These are phyloP conservation scores for Scedosporium aurantiacum DNA, from an alignment of 2,329 filamentous ascomycete genomes.

Conservation along the genomic window DNA sequence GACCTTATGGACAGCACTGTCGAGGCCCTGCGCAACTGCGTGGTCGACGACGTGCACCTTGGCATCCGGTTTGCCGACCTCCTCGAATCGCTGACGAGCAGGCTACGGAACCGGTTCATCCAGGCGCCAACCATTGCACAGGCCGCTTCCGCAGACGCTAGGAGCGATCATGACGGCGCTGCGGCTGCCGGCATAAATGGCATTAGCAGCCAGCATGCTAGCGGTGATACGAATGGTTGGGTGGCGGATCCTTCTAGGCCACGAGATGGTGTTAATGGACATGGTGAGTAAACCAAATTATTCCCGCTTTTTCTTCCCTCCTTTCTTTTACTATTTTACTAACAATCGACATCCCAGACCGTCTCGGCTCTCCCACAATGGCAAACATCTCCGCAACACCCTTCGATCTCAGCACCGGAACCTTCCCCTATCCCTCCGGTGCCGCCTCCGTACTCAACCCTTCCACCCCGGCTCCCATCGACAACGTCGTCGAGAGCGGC, in stretches of 20 bases:
- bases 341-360: constrained; percentile 22
- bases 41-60: constrained; percentile 76
- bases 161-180: constrained; percentile 26
- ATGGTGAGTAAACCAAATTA: constrained; percentile 21
- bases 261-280: constrained; percentile 27
- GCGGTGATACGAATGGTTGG: constrained; percentile 12
- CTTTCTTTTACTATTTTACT: constrained; percentile 6
- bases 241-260: constrained; percentile 26
- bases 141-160: constrained; percentile 25
- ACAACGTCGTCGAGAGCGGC: constrained; percentile 5
- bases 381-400: constrained; percentile 51
- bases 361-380: constrained; percentile 20
- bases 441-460: constrained; percentile 36
- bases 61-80: constrained; percentile 77
- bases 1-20: constrained; percentile 65
- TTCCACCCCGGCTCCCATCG: constrained; percentile 30
- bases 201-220: constrained; percentile 10
- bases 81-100: constrained; percentile 65
- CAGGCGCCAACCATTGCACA: constrained; percentile 43
- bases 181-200: constrained; percentile 16
- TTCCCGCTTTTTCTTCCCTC: neutral
- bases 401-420: constrained; percentile 44
- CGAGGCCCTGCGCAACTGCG: constrained; percentile 61
- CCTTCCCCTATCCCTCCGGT: constrained; percentile 41
- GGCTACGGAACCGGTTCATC: constrained; percentile 64